Evolutionary conservation across 805 yeast genomes (phyloP), one percentile per base, ranked within the genome.

Genomic region (Candida yuanshanica): DNA sequence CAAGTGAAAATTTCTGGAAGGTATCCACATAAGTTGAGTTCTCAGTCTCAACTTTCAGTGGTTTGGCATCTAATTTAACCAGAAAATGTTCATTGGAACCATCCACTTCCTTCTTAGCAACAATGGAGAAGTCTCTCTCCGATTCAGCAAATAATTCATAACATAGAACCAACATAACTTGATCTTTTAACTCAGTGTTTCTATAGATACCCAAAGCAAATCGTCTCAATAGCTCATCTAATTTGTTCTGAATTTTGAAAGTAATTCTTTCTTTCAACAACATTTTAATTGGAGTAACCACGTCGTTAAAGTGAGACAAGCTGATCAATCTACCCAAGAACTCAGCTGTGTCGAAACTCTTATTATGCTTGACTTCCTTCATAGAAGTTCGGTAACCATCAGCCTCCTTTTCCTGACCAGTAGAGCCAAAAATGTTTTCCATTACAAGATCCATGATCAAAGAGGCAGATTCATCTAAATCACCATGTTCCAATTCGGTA

Each of bases 371-470:
- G 26, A 93, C 91, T 66, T 91, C 99, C 52, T 83, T 85, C 79
- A 89, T 85, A 46, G 81, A 79, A 23, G 86, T 81, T 39, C 75
- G 76, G 55, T 93, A 91, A 16, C 89, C 96, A 46, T 89, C 97
- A 5, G 93, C 90, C 49, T 93, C 98, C 58, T 93, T 91, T 55
- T 93, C 98, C 56, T 83, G 83, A 26, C 96, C 95, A 4, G 95
- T 85, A 9, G 82, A 75, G 20, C 99, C 99, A 61, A 93, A 90
- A 4, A 80, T 74, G 55, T 91, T 96, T 55, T 89, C 95, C 96
- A 91, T 91, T 18, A 90, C 70, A 13, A 88, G 68, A 18, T 77
- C 79, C 50, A 82, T 80, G 11, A 90, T 64, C 41, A 82, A 51
- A 2, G 65, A 65, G 4, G 82, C 75, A 10, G 78, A 70, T 12